These are phyloP conservation scores for Orbilia blumenaviensis DNA, from an alignment of 2,329 filamentous ascomycete species.

Conservation along the genomic window DNA sequence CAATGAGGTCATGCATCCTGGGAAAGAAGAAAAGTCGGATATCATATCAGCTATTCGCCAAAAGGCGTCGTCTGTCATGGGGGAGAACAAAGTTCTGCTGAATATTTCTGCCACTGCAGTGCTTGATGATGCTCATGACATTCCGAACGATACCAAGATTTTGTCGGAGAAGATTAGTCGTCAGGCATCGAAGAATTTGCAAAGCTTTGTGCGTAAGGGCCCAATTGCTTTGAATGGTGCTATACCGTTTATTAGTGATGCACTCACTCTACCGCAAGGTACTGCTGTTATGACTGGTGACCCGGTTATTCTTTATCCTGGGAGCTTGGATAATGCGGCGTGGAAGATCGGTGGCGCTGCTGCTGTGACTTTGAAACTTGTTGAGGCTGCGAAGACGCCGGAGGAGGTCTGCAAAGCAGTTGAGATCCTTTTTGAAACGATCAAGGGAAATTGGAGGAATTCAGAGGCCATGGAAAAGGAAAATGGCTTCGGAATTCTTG, in stretches of 20 bases:
- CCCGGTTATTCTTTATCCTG: constrained; percentile 81
- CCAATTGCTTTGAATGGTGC: constrained; percentile 87
- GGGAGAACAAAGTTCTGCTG: constrained; percentile 81
- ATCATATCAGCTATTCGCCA: constrained; percentile 87
- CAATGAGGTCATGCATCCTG: constrained; percentile 88
- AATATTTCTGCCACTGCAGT: constrained; percentile 83
- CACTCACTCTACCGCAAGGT: constrained; percentile 80
- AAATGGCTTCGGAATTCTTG: constrained; percentile 89
- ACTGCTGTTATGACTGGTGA: constrained; percentile 83
- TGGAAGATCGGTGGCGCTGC: constrained; percentile 95
- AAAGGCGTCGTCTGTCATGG: constrained; percentile 81
- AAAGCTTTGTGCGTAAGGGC: constrained; percentile 55
- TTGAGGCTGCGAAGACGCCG: constrained; percentile 77
- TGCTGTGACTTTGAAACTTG: constrained; percentile 81
- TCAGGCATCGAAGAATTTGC: constrained; percentile 56
- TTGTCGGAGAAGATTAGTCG: constrained; percentile 75
- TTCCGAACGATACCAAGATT: constrained; percentile 63
- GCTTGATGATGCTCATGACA: constrained; percentile 78
- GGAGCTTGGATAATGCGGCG: constrained; percentile 86
- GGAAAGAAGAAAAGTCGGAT: constrained; percentile 89
- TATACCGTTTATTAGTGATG: constrained; percentile 85
- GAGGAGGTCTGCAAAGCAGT: constrained; percentile 79
- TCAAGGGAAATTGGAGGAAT: constrained; percentile 93
- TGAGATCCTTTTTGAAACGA: constrained; percentile 83
- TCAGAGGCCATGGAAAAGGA: constrained; percentile 98